Conservation (phyloP, 1,284 basidiomycete genomes). For the Xerocomus nothofagi region DNA sequence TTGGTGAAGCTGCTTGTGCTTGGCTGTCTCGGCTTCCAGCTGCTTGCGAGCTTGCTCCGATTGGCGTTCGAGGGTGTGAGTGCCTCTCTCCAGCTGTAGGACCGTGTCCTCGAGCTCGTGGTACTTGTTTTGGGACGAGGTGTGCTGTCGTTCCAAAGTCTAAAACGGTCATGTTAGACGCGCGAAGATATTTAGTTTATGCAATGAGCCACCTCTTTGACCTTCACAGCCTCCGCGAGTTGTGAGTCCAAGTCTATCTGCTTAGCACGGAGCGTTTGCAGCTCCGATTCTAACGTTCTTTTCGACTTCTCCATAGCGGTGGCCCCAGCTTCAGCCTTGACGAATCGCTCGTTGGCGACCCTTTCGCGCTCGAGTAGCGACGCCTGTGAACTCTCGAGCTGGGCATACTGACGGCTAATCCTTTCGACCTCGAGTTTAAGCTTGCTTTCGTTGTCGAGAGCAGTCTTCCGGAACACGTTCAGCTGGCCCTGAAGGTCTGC, state of each 20-base stretch:
- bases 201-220: conserved; percentile 61
- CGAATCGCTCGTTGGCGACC: conserved; percentile 50
- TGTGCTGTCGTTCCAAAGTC: conserved; percentile 72
- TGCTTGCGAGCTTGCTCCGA: conserved; percentile 68
- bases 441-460: conserved; percentile 65
- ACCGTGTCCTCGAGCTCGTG: conserved; percentile 87
- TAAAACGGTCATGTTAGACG: conserved; percentile 9
- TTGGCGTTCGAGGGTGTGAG: conserved; percentile 72
- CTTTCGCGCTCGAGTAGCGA: conserved; percentile 64
- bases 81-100: conserved; percentile 81
- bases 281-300: conserved; percentile 71
- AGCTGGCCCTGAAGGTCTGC: conserved; percentile 60
- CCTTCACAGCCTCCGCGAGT: conserved; percentile 59
- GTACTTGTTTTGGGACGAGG: conserved; percentile 71
- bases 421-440: conserved; percentile 70
- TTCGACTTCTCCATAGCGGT: conserved; percentile 71
- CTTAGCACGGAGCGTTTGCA: conserved; percentile 69
- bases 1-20: conserved; percentile 75
- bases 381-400: conserved; percentile 57
- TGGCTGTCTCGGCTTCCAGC: conserved; percentile 66
- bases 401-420: conserved; percentile 53
- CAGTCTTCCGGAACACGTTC: conserved; percentile 53
- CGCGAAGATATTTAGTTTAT: not conserved
- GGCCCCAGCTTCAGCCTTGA: conserved; percentile 54
- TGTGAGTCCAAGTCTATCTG: conserved; percentile 72